Conservation (phyloP, 129 eudicot genomes). For the Saussurea involucrata region DNA sequence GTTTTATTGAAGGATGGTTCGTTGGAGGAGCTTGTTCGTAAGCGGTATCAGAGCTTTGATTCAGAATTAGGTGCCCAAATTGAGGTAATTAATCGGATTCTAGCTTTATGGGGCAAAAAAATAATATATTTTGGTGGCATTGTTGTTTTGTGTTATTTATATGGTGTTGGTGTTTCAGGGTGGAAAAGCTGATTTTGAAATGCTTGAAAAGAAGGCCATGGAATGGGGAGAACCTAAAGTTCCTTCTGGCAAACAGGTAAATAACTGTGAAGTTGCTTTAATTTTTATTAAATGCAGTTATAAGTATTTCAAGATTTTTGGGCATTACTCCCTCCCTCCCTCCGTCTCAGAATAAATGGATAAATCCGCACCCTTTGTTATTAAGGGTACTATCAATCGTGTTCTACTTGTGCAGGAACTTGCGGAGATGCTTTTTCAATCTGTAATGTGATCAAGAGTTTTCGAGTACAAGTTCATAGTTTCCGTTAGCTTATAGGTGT, state of each 20-base stretch:
- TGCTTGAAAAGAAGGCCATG: conserved; percentile 76
- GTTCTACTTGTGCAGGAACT: conserved; percentile 64
- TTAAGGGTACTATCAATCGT: neutral
- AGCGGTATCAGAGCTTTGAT: conserved; percentile 88
- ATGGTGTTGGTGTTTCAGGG: conserved; percentile 42
- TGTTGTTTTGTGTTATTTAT: neutral
- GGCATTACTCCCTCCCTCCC: too few species aligned
- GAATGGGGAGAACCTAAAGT: conserved; percentile 96
- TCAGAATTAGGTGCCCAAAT: conserved; percentile 70
- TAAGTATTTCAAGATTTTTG: neutral
- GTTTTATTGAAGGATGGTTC: conserved; percentile 62
- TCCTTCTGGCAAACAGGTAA: conserved; percentile 94
- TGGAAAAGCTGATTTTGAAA: conserved; percentile 90
- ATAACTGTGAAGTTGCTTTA: neutral
- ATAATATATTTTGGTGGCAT: neutral
- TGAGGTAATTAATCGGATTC: conserved; percentile 43
- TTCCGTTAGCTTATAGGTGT: conserved; percentile 5
- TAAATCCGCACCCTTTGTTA: too few species aligned
- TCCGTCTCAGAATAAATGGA: too few species aligned
- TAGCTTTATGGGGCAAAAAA: neutral
- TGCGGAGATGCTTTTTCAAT: conserved; percentile 94
- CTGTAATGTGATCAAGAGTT: conserved; percentile 53
- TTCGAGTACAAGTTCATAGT: conserved; percentile 12
- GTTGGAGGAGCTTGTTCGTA: conserved; percentile 69
- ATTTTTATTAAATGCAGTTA: too few species aligned